phyloP scores from a whole-genome alignment of 768 basidiomycete genomes.

The Rhizopogon rudus region DNA sequence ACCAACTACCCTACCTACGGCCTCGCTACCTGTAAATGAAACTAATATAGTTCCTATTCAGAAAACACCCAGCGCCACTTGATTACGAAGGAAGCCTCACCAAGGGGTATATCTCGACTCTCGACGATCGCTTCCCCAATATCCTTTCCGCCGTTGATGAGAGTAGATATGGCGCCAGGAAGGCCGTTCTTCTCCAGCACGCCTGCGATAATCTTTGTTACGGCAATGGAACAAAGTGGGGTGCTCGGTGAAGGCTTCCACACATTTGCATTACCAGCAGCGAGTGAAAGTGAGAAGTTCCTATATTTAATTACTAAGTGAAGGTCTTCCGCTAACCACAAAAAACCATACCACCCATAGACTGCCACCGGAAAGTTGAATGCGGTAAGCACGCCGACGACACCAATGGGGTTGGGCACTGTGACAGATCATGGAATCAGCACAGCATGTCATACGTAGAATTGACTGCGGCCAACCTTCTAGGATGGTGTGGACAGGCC shows the following conservation, averaged over 20 bases:
- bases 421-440: conserved; percentile 13
- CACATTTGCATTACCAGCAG: conserved; percentile 87
- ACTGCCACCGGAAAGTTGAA: conserved; percentile 98
- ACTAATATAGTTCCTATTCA: conserved; percentile 39
- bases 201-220: conserved; percentile 75
- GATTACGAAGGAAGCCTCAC: conserved; percentile 33
- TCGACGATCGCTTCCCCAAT: conserved; percentile 76
- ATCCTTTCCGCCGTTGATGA: conserved; percentile 81
- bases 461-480: conserved; percentile 51
- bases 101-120: conserved; percentile 71
- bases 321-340: background rate
- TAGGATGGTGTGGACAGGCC: conserved; percentile 85
- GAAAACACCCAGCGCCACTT: background rate
- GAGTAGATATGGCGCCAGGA: conserved; percentile 77
- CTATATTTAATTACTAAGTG: conserved; percentile 31
- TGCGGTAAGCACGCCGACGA: conserved; percentile 75
- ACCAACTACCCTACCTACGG: conserved; percentile 84
- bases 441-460: background rate
- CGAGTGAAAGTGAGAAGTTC: conserved; percentile 87
- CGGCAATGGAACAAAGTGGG: conserved; percentile 85
- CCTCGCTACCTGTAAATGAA: conserved; percentile 93
- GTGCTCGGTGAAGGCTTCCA: conserved; percentile 96
- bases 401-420: conserved; percentile 89
- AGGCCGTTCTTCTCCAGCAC: conserved; percentile 82
- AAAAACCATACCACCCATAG: conserved; percentile 67